Evolutionary conservation across 169 alveolate species (phyloP).

Genomic region (Perkinsus olseni): DNA sequence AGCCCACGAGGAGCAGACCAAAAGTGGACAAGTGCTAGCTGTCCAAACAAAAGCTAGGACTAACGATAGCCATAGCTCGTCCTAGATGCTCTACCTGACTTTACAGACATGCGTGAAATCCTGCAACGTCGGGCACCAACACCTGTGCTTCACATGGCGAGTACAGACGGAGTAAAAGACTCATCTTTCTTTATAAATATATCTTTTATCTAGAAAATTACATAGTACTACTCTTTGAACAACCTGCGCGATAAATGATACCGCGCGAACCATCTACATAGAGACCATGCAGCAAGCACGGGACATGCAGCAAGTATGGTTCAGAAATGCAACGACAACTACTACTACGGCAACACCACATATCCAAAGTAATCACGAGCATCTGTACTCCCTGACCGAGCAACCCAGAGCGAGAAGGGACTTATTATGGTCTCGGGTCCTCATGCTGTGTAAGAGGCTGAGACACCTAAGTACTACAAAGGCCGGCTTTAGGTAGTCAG

Average conservation of each 20-base stretch:
- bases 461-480: not conserved
- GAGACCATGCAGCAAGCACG: not conserved
- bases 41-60: no score
- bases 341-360: not conserved
- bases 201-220: no score
- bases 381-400: not conserved
- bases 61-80: no score
- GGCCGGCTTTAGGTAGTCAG: not conserved
- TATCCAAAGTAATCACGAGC: not conserved
- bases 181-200: no score
- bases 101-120: no score
- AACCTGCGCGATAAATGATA: not conserved
- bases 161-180: no score
- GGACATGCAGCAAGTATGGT: not conserved
- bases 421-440: not conserved
- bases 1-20: no score
- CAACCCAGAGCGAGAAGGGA: not conserved
- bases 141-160: no score
- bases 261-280: not conserved
- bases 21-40: no score
- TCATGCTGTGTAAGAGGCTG: not conserved
- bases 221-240: no score
- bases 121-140: no score
- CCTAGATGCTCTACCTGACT: no score
- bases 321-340: not conserved